Evolutionary conservation across 768 basidiomycete genomes (phyloP), one percentile per base, ranked within the genome.

Genomic region (Auriscalpium orientale): DNA sequence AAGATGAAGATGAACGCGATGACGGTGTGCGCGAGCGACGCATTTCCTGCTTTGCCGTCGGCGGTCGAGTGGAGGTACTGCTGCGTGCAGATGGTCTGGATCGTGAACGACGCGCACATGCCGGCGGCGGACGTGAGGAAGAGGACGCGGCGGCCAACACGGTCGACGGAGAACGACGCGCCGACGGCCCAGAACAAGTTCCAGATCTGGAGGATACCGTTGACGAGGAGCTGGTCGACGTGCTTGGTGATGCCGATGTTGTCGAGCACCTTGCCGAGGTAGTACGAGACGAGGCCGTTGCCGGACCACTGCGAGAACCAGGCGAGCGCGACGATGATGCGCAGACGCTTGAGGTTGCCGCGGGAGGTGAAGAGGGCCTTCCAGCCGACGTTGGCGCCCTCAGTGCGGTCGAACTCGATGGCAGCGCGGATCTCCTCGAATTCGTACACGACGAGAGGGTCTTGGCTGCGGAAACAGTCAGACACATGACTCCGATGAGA

Each of bases 301-400:
- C 87, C 89, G 10, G 86, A 89, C 89, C 87, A 90, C 63, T 89
- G 86, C 2, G 87, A 89, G 78, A 91, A 89, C 78, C 87, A 87
- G 48, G 86, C 87, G 54, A 91, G 73, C 48, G 84, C 85, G 59
- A 87, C 67, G 68, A 91, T 86, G 68, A 91, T 86, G 54, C 79
- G 71, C 78, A 91, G 78, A 56, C 91, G 87, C 69, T 76, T 83
- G 60, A 81, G 74, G 77, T 92, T 92, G 51, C 89, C 90, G 33
- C 76, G 68, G 46, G 79, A 88, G 45, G 73, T 64, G 65, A 89
- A 70, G 61, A 93, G 78, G 3, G 85, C 76, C 64, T 78, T 82
- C 84, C 84, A 91, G 57, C 83, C 84, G 46, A 87, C 71, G 59
- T 81, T 82, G 51, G 74, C 66, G 16, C 77, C 76, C 45, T 81